Evolutionary conservation across 2,329 filamentous ascomycete genomes (phyloP).

Genomic region (Paecilomyces sp.): DNA sequence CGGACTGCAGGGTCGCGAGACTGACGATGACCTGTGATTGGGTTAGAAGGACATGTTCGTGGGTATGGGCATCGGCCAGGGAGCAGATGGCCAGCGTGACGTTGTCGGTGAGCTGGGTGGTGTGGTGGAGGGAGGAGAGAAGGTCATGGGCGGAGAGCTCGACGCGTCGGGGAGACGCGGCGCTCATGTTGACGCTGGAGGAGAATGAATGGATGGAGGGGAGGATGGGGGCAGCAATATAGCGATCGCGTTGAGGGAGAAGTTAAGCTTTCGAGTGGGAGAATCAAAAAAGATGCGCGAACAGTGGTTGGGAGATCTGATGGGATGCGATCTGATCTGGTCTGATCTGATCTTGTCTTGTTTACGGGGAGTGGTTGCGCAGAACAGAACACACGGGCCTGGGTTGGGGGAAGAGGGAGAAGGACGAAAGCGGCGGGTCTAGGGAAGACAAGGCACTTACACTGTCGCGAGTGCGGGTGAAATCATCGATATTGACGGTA

Average conservation of each 20-base stretch:
- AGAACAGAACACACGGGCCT: not conserved
- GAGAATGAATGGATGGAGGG: not conserved
- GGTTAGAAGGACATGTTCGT: conserved; percentile 16
- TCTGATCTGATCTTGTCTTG: not conserved
- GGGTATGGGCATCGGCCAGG: not conserved
- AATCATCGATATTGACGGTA: conserved; percentile 59
- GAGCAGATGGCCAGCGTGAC: conserved; percentile 5
- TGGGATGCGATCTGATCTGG: no score
- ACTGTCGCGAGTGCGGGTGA: conserved; percentile 71
- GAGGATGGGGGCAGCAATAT: not conserved
- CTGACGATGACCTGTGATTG: conserved; percentile 62
- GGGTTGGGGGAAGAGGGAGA: not conserved
- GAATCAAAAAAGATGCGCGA: no score
- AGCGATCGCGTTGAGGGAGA: not conserved
- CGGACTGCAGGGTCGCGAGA: conserved; percentile 69
- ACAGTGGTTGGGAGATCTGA: no score
- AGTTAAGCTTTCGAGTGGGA: no score
- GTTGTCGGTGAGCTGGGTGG: conserved; percentile 4
- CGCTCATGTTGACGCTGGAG: not conserved
- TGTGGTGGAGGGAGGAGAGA: conserved; percentile 7
- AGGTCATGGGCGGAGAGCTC: conserved; percentile 1
- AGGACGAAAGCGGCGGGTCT: not conserved
- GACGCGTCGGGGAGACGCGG: conserved; percentile 4
- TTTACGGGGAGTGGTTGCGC: not conserved
- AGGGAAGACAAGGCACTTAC: conserved; percentile 49